Evolutionary conservation across 768 basidiomycete genomes (phyloP), one percentile per base, ranked within the genome.

Genomic region (Goffeauzyma gilvescens): DNA sequence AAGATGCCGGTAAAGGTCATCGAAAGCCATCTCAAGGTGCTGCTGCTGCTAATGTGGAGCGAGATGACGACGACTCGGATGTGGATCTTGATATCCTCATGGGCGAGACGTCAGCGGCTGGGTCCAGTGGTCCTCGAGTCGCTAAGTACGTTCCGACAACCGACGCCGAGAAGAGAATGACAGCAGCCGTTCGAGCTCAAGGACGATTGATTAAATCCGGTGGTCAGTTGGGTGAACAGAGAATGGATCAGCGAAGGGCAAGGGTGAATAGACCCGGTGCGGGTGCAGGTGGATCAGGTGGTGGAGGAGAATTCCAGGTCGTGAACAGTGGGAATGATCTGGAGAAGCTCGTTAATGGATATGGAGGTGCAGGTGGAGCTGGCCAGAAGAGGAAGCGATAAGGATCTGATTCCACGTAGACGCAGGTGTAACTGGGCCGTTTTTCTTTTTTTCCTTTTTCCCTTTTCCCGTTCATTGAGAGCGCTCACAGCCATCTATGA

Each of bases 161-260:
- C 65, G 27, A 76, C 74, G 74, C 78, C 10, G 85, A 85, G 64
- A 70, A 68, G 59, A 73, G 86, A 24, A 95, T 95, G 89, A 75
- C 79, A 54, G 74, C 74, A 42, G 74, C 79, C 32, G 86, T 90
- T 23, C 74, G 89, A 32, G 70, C 72, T 10, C 83, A 84, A 57
- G 89, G 87, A 7, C 71, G 81, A 38, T 64, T 81, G 44, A 73
- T 75, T 42, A 89, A 79, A 69, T 77, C 77, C 62, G 75, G 74
- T 22, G 89, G 87, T 17, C 54, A 53, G 44, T 41, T 65, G 47
- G 64, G 62, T 4, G 54, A 57, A 32, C 55, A 57, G 42, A 50
- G 51, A 9, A 46, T 43, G 41, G 49, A 44, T 20, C n/a, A n/a
- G n/a, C n/a, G n/a, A n/a, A n/a, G n/a, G n/a, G n/a, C n/a, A n/a